A percentile compares a stretch with the other conserved stretches of the same genome.
phyloP scores from a whole-genome alignment of 768 basidiomycete species.

The Crassisporium funariophilum region DNA sequence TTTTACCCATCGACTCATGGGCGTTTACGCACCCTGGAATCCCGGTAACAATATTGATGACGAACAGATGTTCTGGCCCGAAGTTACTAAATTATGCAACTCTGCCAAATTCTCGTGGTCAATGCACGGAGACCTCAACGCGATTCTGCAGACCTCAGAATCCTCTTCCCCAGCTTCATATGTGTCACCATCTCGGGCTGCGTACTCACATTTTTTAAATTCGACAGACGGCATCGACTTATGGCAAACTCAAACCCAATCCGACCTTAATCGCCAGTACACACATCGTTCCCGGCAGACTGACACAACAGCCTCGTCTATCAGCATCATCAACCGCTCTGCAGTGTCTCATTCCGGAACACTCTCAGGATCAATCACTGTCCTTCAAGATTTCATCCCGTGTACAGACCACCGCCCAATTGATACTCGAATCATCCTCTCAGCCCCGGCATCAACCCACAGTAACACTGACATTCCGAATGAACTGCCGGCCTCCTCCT shows the following conservation, averaged over 20 bases:
- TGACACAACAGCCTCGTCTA: background rate
- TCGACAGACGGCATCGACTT: constrained; percentile 5
- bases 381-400: background rate
- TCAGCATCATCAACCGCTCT: background rate
- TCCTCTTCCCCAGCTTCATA: too few relatives aligned
- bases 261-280: too few relatives aligned
- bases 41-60: constrained; percentile 14
- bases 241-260: too few relatives aligned
- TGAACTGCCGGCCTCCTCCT: background rate
- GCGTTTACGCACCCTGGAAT: constrained; percentile 29
- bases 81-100: constrained; percentile 6
- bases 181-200: too few relatives aligned
- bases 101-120: constrained; percentile 14
- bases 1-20: constrained; percentile 24
- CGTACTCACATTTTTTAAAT: constrained; percentile 3
- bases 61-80: constrained; percentile 16
- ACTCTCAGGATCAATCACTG: background rate
- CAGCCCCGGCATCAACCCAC: too few relatives aligned
- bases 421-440: too few relatives aligned
- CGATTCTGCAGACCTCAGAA: constrained; percentile 7
- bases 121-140: constrained; percentile 20
- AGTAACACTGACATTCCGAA: background rate
- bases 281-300: too few relatives aligned
- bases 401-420: background rate
- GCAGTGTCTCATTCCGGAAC: background rate